Conservation (phyloP, 306 rosid species). For the Medicago lupulina region DNA sequence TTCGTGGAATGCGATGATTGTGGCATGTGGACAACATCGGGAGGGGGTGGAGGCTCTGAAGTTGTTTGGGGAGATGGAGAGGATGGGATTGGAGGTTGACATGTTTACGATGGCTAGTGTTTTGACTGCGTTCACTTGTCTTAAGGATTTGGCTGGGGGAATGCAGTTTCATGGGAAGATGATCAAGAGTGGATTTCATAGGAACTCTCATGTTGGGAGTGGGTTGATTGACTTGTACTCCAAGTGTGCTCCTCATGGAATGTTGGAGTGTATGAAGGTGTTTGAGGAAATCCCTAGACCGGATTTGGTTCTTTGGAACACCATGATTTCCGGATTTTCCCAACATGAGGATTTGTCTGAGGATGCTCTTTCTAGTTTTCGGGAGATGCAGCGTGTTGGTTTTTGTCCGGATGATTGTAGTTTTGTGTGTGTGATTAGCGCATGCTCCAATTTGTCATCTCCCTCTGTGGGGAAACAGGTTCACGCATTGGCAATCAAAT, state of each 20-base stretch:
- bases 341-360: constrained; percentile 65
- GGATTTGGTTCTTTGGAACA: constrained; percentile 88
- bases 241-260: constrained; percentile 52
- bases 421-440: constrained; percentile 74
- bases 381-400: constrained; percentile 66
- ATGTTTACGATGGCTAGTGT: constrained; percentile 88
- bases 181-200: constrained; percentile 79
- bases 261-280: constrained; percentile 69
- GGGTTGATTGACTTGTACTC: constrained; percentile 76
- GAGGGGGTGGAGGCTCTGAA: constrained; percentile 62
- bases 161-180: constrained; percentile 78
- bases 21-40: constrained; percentile 73
- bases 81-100: constrained; percentile 59
- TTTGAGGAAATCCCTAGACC: constrained; percentile 71
- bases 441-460: constrained; percentile 71
- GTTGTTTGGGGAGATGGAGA: constrained; percentile 72
- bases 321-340: constrained; percentile 87
- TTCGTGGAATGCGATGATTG: constrained; percentile 82
- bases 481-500: constrained; percentile 75
- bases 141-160: constrained; percentile 74
- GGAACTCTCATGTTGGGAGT: constrained; percentile 82
- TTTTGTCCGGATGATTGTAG: constrained; percentile 78
- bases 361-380: constrained; percentile 65
- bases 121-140: constrained; percentile 73
- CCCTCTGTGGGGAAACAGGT: constrained; percentile 79